These are phyloP conservation scores for Plicaturopsis crispa DNA, from an alignment of 768 basidiomycete genomes.

Conservation along the genomic window DNA sequence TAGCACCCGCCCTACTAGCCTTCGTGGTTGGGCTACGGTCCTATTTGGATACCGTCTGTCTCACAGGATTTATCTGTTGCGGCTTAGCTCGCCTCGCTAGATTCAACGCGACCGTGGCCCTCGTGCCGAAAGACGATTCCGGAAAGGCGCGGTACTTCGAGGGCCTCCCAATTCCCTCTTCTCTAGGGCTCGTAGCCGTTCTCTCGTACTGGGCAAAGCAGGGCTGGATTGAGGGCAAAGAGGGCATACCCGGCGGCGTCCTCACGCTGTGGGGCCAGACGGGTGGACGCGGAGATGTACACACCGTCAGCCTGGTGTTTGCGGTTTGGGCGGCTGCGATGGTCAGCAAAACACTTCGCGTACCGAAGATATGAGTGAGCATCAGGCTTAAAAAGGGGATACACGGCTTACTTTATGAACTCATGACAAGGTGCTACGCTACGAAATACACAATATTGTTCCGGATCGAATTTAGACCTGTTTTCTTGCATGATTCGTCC, in stretches of 20 bases:
- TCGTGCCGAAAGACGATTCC: conserved; percentile 77
- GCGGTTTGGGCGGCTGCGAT: conserved; percentile 88
- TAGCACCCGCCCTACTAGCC: conserved; percentile 89
- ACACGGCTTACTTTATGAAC: too few relatives aligned
- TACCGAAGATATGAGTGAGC: conserved; percentile 77
- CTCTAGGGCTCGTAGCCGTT: conserved; percentile 69
- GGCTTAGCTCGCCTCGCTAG: conserved; percentile 95
- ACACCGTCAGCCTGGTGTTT: conserved; percentile 72
- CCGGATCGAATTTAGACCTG: too few relatives aligned
- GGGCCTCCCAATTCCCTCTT: conserved; percentile 93
- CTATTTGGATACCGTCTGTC: conserved; percentile 79
- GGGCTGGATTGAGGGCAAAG: conserved; percentile 77
- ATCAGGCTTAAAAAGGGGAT: too few relatives aligned
- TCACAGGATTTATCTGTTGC: conserved; percentile 90
- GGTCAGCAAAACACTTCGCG: conserved; percentile 93
- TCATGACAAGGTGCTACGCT: too few relatives aligned
- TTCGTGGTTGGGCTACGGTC: conserved; percentile 90
- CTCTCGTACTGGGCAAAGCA: conserved; percentile 78
- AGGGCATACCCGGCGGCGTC: conserved; percentile 72
- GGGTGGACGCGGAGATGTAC: conserved; percentile 80
- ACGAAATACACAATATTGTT: too few relatives aligned
- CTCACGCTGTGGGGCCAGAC: conserved; percentile 62
- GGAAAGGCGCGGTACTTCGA: conserved; percentile 97
- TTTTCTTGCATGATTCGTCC: too few relatives aligned
- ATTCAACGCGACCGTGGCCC: conserved; percentile 97